Evolutionary conservation across 2,329 filamentous ascomycete genomes (phyloP).

Genomic region (Colletotrichum gigasporum): DNA sequence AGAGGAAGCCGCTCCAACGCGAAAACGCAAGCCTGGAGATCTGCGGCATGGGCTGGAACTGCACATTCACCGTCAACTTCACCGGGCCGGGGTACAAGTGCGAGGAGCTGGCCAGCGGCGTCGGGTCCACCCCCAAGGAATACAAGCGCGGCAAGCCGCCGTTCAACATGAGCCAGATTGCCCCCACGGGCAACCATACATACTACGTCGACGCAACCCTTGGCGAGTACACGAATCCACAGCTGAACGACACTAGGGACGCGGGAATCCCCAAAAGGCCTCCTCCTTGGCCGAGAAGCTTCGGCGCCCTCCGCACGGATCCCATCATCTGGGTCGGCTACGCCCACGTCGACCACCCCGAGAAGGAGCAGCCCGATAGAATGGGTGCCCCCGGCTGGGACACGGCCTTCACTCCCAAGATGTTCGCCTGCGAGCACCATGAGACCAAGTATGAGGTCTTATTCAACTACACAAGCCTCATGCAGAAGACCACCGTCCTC

Average conservation of each 20-base stretch:
- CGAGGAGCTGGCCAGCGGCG: slow-evolving; percentile 39
- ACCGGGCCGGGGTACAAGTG: slow-evolving; percentile 48
- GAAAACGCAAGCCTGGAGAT: slow-evolving; percentile 41
- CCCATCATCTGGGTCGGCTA: slow-evolving; percentile 49
- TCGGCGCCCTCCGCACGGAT: slow-evolving; percentile 45
- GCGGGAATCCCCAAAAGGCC: slow-evolving; percentile 39
- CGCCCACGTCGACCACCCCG: slow-evolving; percentile 36
- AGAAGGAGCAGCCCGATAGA: slow-evolving; percentile 32
- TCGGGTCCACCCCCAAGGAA: slow-evolving; percentile 35
- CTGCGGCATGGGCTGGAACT: slow-evolving; percentile 45
- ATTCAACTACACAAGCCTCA: slow-evolving; percentile 39
- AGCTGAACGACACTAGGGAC: slow-evolving; percentile 34
- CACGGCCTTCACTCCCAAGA: slow-evolving; percentile 41
- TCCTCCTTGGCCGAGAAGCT: slow-evolving; percentile 36
- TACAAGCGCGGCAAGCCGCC: slow-evolving; percentile 37
- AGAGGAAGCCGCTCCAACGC: slow-evolving; percentile 35
- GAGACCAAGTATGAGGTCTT: slow-evolving; percentile 43
- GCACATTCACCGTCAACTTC: slow-evolving; percentile 44
- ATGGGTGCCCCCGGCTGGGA: slow-evolving; percentile 38
- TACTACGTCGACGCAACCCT: slow-evolving; percentile 40
- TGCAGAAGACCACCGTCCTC: slow-evolving; percentile 37
- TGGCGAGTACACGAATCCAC: slow-evolving; percentile 40
- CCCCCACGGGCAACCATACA: slow-evolving; percentile 41
- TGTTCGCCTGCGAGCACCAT: slow-evolving; percentile 46
- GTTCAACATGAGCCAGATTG: slow-evolving; percentile 38